phyloP scores from a whole-genome alignment of 2,329 filamentous ascomycete genomes.

The Myriosclerotinia curreyana region DNA sequence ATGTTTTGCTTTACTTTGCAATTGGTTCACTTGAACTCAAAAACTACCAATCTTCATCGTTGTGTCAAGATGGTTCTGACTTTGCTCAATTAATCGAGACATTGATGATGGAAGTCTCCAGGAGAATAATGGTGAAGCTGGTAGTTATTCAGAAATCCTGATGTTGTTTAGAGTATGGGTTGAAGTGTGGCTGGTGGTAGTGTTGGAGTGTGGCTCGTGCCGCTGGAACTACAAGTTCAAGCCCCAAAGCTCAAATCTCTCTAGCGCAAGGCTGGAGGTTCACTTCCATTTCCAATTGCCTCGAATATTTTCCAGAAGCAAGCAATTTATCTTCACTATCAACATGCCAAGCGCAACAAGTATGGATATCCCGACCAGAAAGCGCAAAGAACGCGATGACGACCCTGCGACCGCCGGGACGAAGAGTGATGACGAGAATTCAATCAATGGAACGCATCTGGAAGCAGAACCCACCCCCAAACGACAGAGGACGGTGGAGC shows the following conservation, averaged over 20 bases:
- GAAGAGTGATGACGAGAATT: background rate
- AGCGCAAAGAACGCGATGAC: slow-evolving; percentile 18
- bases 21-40: too few relatives aligned
- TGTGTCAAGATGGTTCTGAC: too few relatives aligned
- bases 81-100: too few relatives aligned
- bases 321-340: background rate
- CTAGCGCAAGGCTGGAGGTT: slow-evolving; percentile 23
- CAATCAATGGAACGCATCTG: slow-evolving; percentile 1
- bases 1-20: too few relatives aligned
- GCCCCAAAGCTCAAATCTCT: background rate
- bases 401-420: background rate
- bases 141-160: too few relatives aligned
- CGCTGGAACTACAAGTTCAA: background rate
- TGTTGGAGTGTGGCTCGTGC: slow-evolving; percentile 2
- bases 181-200: background rate
- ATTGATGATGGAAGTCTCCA: too few relatives aligned
- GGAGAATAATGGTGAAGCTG: too few relatives aligned
- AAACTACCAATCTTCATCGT: too few relatives aligned
- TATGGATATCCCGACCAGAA: slow-evolving; percentile 16
- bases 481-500: slow-evolving; percentile 18
- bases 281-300: background rate
- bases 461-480: slow-evolving; percentile 18
- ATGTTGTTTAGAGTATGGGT: background rate
- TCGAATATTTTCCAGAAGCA: background rate
- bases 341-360: background rate